phyloP scores from a whole-genome alignment of 2,329 filamentous ascomycete genomes.

The Aureobasidium sp. region DNA sequence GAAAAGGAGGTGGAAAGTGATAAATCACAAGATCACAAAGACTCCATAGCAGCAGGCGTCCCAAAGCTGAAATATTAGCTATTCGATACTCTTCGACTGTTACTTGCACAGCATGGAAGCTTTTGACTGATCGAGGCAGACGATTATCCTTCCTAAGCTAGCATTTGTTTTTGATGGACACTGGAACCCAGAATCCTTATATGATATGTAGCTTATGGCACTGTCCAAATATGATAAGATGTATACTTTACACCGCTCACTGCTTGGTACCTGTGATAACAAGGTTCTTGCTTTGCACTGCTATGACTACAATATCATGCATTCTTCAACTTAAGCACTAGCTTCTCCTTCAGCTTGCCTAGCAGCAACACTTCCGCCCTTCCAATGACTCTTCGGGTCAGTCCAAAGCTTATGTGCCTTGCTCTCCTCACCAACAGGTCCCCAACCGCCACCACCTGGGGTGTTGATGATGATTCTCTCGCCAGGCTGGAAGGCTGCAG shows the following conservation, averaged over 20 bases:
- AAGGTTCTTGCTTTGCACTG: too few species aligned
- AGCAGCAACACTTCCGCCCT: constrained; percentile 50
- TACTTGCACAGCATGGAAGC: background rate
- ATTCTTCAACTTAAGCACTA: constrained; percentile 23
- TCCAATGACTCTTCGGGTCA: constrained; percentile 57
- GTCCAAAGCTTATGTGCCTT: constrained; percentile 35
- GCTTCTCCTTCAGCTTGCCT: constrained; percentile 48
- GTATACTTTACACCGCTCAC: background rate
- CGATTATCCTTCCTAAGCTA: background rate
- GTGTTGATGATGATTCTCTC: constrained; percentile 73
- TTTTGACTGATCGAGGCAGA: background rate
- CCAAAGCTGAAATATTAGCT: too few species aligned
- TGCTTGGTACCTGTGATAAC: background rate
- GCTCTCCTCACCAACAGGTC: constrained; percentile 51
- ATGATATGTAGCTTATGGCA: background rate
- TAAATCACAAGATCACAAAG: background rate
- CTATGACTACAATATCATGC: too few species aligned
- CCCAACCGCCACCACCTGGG: constrained; percentile 75
- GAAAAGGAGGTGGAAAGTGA: too few species aligned
- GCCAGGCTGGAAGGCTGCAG: constrained; percentile 65
- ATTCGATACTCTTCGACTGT: background rate
- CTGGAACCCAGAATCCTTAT: background rate
- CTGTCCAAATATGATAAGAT: background rate
- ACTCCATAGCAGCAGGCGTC: too few species aligned
- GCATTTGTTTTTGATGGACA: background rate